Evolutionary conservation across 2,329 filamentous ascomycete species (phyloP), one percentile per base, ranked within the genome.

Genomic region (Alternaria atra): DNA sequence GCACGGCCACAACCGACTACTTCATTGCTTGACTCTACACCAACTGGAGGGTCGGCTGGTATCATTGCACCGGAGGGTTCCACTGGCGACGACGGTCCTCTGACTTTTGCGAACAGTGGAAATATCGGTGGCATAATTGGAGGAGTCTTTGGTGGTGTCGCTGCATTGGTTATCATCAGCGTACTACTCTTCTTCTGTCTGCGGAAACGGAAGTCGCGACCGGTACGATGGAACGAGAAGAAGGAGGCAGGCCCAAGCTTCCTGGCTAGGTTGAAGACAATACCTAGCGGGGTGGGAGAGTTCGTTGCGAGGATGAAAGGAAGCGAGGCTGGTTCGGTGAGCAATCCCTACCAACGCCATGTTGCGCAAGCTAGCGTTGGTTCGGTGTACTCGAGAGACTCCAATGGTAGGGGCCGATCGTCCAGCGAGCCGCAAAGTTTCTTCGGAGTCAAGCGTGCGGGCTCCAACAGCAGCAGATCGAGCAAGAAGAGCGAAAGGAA

Each of bases 91-190:
- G 60, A 64, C 35, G 52, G 58, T 10, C 61, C 64, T 2, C 63
- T 72, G 46, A 76, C 70, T 20, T 58, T 72, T 52, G 63, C 65
- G 15, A 64, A 65, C 6, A 55, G 66, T 47, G 63, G 65, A 4
- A 73, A 77, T 39, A 67, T 77, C 23, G 73, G 70, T 30, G 66
- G 68, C n/a, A 73, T 79, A 34, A 70, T 73, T 25, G 77, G 77
- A 44, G 77, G 74, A 4, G 72, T 76, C n/a, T 60, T 77, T 20
- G 77, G 76, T 29, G 76, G 75, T 4, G 67, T 79, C 15, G 66
- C 71, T n/a, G 73, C 61, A 6, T 66, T 79, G 20, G 73, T 72
- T 12, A 32, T 78, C 10, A 69, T 79, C 44, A 68, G 70, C 53
- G 68, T 57, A 6, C 50, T 79, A 17, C 57, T 79, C 12, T 77